phyloP scores from a whole-genome alignment of 306 rosid genomes.

The Spatholobus suberectus region DNA sequence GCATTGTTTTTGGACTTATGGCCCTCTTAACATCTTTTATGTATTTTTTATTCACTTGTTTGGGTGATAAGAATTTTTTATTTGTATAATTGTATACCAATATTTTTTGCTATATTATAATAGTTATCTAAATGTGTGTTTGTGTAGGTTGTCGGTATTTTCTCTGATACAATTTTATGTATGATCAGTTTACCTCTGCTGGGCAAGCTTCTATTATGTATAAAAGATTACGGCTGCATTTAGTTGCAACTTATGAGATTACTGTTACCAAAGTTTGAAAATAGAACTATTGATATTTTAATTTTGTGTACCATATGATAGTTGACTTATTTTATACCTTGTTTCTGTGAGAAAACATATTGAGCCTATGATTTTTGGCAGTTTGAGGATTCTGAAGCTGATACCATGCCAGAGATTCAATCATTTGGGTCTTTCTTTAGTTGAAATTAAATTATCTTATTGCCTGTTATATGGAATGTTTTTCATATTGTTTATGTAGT shows the following conservation, averaged over 20 bases:
- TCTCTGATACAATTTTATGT: neutral
- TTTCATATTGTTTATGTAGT: neutral
- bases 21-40: neutral
- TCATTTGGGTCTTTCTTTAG: conserved; percentile 6
- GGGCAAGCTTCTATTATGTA: conserved; percentile 33
- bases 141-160: neutral
- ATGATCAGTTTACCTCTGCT: neutral
- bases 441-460: conserved; percentile 19
- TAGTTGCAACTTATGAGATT: conserved; percentile 25
- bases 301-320: conserved; percentile 9
- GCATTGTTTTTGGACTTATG: conserved; percentile 17
- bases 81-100: neutral
- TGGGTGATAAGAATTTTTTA: conserved; percentile 4
- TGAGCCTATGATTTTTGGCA: conserved; percentile 20
- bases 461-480: conserved; percentile 27
- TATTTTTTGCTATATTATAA: conserved; percentile 10
- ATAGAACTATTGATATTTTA: conserved; percentile 3
- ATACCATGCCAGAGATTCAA: conserved; percentile 4
- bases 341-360: neutral
- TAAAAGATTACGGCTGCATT: neutral
- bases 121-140: conserved; percentile 17
- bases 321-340: conserved; percentile 18
- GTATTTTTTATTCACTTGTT: conserved; percentile 9
- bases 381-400: conserved; percentile 34
- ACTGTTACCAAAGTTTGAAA: conserved; percentile 18